These are phyloP conservation scores for Choiromyces venosus DNA, from an alignment of 495 filamentous ascomycete genomes.

Conservation along the genomic window DNA sequence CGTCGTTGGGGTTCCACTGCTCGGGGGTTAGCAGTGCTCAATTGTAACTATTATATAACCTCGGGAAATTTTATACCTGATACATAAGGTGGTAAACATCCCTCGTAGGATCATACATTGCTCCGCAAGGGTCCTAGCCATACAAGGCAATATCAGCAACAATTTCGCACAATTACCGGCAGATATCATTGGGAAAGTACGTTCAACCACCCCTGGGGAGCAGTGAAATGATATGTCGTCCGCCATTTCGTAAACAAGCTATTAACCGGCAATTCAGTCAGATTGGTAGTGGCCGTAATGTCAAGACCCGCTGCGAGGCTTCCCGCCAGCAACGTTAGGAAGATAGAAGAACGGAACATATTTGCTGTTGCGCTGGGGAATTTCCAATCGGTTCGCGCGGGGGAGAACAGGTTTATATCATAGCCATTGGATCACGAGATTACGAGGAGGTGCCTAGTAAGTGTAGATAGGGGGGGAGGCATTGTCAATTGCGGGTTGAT, in stretches of 20 bases:
- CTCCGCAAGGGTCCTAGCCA: slow-evolving; percentile 51
- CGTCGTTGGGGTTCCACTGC: slow-evolving; percentile 46
- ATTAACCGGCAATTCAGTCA: slow-evolving; percentile 15
- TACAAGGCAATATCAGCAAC: neutral
- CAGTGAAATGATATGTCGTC: slow-evolving; percentile 51
- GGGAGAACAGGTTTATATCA: neutral
- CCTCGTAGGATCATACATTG: slow-evolving; percentile 51
- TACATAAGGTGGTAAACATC: slow-evolving; percentile 40
- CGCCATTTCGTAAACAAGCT: slow-evolving; percentile 45
- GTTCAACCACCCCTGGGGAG: slow-evolving; percentile 54
- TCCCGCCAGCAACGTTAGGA: neutral
- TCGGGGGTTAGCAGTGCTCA: neutral
- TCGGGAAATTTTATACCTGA: neutral
- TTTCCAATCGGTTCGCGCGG: neutral
- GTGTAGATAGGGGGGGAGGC: neutral
- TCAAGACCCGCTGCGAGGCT: neutral
- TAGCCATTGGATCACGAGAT: neutral
- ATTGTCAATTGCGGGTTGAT: neutral
- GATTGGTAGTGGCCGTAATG: neutral
- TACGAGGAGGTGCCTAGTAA: neutral
- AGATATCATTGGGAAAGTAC: slow-evolving; percentile 29
- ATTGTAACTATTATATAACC: neutral
- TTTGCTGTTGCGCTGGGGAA: neutral
- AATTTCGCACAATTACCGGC: neutral
- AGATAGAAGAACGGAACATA: neutral